Conservation (phyloP, 1,139 yeast species). For the Suhomyces wounanorum region DNA sequence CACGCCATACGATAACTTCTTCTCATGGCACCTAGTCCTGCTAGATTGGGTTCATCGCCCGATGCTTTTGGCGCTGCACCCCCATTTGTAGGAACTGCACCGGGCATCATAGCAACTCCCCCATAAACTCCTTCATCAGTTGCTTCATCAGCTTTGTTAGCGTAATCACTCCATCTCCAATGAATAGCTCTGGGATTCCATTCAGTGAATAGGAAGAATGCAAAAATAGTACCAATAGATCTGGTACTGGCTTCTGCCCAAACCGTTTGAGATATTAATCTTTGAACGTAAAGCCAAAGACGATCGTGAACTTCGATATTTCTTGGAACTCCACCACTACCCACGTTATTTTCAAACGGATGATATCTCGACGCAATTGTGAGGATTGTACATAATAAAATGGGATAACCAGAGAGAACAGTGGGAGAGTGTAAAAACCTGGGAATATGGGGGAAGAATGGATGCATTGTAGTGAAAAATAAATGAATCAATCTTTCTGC, state of each 20-base stretch:
- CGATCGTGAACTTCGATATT: conserved; percentile 72
- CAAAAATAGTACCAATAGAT: conserved; percentile 81
- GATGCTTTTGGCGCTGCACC: conserved; percentile 14
- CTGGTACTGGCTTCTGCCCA: conserved; percentile 95
- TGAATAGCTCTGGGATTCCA: conserved; percentile 97
- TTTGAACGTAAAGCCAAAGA: conserved; percentile 82
- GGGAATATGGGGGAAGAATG: conserved; percentile 87
- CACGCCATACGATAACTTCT: conserved; percentile 90
- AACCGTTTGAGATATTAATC: conserved; percentile 79
- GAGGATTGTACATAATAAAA: conserved; percentile 74
- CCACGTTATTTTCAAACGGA: conserved; percentile 45
- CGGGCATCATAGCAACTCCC: conserved; percentile 12
- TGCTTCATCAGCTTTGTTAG: conserved; percentile 55
- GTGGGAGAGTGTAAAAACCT: conserved; percentile 66
- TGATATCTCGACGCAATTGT: conserved; percentile 81
- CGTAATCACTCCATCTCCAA: conserved; percentile 86
- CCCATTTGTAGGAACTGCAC: conserved; percentile 18
- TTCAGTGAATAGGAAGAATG: conserved; percentile 84
- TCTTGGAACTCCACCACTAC: conserved; percentile 38
- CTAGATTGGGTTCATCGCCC: conserved; percentile 49
- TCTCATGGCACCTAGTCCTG: conserved; percentile 84
- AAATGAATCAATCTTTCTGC: conserved; percentile 63
- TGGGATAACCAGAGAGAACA: conserved; percentile 74
- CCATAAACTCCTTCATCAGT: conserved; percentile 16
- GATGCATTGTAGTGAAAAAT: conserved; percentile 81